Percentiles rank a stretch among this genome's conserved stretches.
phyloP scores from a whole-genome alignment of 176 grass and related monocot genomes.

The Avena sativa region DNA sequence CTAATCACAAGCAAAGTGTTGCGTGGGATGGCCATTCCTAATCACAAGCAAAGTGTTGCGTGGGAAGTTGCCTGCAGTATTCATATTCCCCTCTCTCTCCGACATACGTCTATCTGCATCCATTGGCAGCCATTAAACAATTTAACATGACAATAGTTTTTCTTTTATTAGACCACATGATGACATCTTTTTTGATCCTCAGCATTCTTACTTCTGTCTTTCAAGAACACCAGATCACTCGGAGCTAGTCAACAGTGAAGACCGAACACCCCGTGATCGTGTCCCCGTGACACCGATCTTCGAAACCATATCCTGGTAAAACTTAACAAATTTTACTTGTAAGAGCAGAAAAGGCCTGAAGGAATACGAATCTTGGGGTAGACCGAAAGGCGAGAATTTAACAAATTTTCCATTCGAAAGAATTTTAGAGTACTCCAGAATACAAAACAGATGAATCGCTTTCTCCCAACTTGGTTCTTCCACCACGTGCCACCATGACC shows the following conservation, averaged over 20 bases:
- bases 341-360: too few species aligned
- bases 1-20: too few species aligned
- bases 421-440: not conserved
- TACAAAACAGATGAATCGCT: not conserved
- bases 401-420: not conserved
- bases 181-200: not conserved
- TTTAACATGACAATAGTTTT: not conserved
- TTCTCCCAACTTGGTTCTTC: conserved; percentile 10
- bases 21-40: not conserved
- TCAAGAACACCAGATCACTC: not conserved
- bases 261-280: too few species aligned
- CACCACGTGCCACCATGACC: conserved; percentile 24
- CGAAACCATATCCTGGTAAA: too few species aligned
- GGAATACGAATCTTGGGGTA: not conserved
- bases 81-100: not conserved
- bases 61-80: not conserved
- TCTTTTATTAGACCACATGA: not conserved
- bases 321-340: too few species aligned
- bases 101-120: not conserved
- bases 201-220: not conserved
- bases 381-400: not conserved
- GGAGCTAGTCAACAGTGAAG: too few species aligned
- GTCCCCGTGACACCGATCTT: too few species aligned
- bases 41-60: not conserved
- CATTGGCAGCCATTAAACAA: not conserved